These are phyloP conservation scores for Singerocomus inundabilis DNA, from an alignment of 1,284 basidiomycete genomes.

Conservation along the genomic window DNA sequence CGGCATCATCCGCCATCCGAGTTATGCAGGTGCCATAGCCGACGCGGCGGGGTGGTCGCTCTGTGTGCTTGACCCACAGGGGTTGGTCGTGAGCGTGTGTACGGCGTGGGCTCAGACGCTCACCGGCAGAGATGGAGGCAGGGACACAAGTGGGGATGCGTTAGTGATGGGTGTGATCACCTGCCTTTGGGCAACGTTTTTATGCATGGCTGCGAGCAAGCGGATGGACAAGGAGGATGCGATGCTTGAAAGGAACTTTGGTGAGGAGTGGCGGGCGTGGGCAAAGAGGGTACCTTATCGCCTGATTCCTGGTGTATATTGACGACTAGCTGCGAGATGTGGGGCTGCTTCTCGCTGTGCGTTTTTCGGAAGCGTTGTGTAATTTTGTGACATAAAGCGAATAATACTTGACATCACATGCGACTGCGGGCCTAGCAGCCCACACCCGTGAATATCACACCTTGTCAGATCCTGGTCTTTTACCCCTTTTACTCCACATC, in stretches of 20 bases:
- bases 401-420: too few species aligned
- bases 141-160: neutral
- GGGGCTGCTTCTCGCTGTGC: too few species aligned
- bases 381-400: too few species aligned
- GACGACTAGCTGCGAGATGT: neutral
- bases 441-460: too few species aligned
- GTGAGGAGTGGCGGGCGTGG: constrained; percentile 42
- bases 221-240: constrained; percentile 38
- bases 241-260: constrained; percentile 38
- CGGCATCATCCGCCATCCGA: constrained; percentile 31
- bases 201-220: fast-evolving
- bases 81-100: neutral
- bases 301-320: constrained; percentile 42
- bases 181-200: neutral
- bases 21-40: constrained; percentile 16
- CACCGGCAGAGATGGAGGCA: neutral
- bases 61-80: constrained; percentile 8
- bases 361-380: too few species aligned
- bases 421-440: too few species aligned
- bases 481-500: too few species aligned
- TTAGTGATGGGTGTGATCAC: neutral
- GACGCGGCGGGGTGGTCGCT: constrained; percentile 5
- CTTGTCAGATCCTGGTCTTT: too few species aligned
- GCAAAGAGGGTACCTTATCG: constrained; percentile 37
- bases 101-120: neutral